These are phyloP conservation scores for Cantharellus anzutake DNA, from an alignment of 768 basidiomycete genomes.

Conservation along the genomic window DNA sequence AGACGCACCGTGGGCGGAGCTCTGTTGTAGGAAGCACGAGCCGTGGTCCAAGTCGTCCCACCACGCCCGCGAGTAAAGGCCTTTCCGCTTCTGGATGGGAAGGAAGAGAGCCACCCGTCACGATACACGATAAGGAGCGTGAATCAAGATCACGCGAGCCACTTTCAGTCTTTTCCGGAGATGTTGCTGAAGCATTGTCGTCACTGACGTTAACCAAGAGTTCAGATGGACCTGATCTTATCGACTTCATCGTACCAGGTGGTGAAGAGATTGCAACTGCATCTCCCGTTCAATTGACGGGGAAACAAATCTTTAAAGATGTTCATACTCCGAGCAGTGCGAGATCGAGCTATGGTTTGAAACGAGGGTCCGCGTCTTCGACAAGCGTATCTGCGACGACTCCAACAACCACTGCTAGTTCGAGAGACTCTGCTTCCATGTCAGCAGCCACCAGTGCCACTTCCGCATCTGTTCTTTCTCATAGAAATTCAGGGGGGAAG, in stretches of 20 bases:
- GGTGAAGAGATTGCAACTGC: not conserved
- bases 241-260: not conserved
- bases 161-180: not conserved
- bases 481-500: constrained; percentile 47
- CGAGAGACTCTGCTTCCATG: constrained; percentile 71
- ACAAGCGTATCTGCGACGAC: constrained; percentile 60
- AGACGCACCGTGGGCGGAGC: constrained; percentile 54
- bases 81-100: constrained; percentile 47
- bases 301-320: constrained; percentile 6
- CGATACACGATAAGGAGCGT: not conserved
- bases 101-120: constrained; percentile 25
- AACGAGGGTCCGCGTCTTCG: constrained; percentile 78
- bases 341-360: constrained; percentile 61
- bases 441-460: constrained; percentile 62
- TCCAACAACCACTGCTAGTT: constrained; percentile 35
- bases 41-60: constrained; percentile 46
- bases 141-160: not conserved
- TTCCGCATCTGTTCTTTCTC: constrained; percentile 48
- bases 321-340: constrained; percentile 14
- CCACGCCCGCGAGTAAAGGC: constrained; percentile 48
- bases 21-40: constrained; percentile 46
- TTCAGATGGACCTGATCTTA: not conserved
- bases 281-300: not conserved
- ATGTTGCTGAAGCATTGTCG: not conserved
- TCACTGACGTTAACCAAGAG: not conserved